A percentile compares a stretch with the other conserved stretches of the same genome.
These are phyloP conservation scores for Cubamyces lactineus DNA, from an alignment of 768 basidiomycete species.

Conservation along the genomic window DNA sequence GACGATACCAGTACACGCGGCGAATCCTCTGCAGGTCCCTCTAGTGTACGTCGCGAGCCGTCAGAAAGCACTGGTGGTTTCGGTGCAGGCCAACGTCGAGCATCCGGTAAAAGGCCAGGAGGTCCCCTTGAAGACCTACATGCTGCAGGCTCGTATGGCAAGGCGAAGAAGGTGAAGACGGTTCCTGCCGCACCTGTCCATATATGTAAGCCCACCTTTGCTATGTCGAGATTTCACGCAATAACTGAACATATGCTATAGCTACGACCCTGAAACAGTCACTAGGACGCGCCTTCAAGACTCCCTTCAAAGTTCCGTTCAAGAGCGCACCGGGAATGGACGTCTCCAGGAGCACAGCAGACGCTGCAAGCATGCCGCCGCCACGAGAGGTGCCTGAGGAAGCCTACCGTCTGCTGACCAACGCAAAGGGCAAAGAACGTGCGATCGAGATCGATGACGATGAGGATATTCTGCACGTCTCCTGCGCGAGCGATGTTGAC, in stretches of 20 bases:
- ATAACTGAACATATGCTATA: neutral
- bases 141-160: neutral
- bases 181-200: slow-evolving; percentile 7
- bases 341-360: neutral
- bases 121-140: slow-evolving; percentile 21
- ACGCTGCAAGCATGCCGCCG: neutral
- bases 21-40: neutral
- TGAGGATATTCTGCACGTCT: neutral
- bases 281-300: slow-evolving; percentile 30
- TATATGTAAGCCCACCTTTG: slow-evolving; percentile 19
- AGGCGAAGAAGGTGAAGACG: slow-evolving; percentile 13
- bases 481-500: neutral
- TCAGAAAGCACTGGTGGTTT: neutral
- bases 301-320: slow-evolving; percentile 38
- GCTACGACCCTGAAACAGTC: slow-evolving; percentile 19
- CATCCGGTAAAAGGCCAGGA: slow-evolving; percentile 20
- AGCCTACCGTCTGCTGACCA: neutral
- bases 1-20: neutral
- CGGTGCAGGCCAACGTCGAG: neutral
- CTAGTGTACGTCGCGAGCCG: neutral
- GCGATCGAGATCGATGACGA: neutral
- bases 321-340: slow-evolving; percentile 15
- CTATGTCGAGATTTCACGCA: slow-evolving; percentile 2
- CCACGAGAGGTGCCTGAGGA: neutral
- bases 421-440: slow-evolving; percentile 5